Conservation (phyloP, 2,329 filamentous ascomycete genomes). For the Penicillium sumatraense region DNA sequence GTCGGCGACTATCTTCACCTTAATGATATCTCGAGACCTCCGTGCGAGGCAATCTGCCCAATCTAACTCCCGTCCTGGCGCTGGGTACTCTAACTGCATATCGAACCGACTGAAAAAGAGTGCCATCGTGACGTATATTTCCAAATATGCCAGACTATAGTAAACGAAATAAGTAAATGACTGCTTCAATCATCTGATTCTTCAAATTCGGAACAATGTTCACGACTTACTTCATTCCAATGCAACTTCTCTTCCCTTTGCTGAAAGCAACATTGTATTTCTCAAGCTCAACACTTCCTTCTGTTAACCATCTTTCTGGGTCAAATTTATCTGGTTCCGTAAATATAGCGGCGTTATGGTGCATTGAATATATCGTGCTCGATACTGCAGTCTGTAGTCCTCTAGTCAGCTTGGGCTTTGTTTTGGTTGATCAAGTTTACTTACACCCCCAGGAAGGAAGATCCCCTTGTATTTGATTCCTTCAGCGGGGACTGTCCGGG, state of each 20-base stretch:
- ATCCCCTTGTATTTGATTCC: neutral
- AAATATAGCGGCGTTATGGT: slow-evolving; percentile 3
- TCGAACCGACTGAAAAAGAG: slow-evolving; percentile 5
- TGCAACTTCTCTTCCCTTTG: slow-evolving; percentile 3
- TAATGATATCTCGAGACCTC: neutral
- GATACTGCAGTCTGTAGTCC: neutral
- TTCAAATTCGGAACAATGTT: neutral
- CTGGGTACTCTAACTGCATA: neutral
- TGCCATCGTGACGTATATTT: slow-evolving; percentile 5
- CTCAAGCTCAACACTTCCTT: slow-evolving; percentile 2
- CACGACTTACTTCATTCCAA: slow-evolving; percentile 5
- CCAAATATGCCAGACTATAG: slow-evolving; percentile 5
- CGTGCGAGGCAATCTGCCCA: slow-evolving; percentile 3
- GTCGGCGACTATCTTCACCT: slow-evolving; percentile 1
- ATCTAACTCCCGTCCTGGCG: neutral
- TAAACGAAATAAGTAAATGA: too few relatives aligned
- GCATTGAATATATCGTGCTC: slow-evolving; percentile 5
- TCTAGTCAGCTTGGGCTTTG: neutral
- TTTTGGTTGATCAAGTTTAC: neutral
- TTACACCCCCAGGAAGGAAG: slow-evolving; percentile 7
- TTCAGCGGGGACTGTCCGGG: neutral
- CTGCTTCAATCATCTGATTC: neutral
- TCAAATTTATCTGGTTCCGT: neutral
- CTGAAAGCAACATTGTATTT: slow-evolving; percentile 9
- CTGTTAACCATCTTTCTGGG: slow-evolving; percentile 6